Evolutionary conservation across 2,329 filamentous ascomycete species (phyloP), one percentile per base, ranked within the genome.

Genomic region (Fusarium sp.): DNA sequence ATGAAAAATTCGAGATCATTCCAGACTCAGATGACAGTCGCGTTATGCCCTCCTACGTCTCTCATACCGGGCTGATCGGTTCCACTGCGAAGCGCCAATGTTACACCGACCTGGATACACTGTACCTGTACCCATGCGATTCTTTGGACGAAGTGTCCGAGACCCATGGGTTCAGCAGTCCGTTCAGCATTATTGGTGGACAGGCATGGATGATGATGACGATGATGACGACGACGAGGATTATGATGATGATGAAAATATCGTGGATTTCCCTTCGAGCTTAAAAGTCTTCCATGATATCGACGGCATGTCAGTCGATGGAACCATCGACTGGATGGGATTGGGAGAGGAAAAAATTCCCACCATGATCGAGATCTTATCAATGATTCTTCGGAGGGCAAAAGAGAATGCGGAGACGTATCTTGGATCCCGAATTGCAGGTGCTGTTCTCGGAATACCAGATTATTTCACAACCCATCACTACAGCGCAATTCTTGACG

Each of bases 1-100:
- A 57, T 44, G 45, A 51, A 17, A 43, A 13, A 9, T 6, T 44
- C 6, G 45, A 50, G 21, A 57, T 57, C 15, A 57, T 57, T 17
- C 55, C 55, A 5, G 55, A 57, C 22, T n/a, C 26, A n/a, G 55
- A 57, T 34, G 55, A 45, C 26, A 33, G 6, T 14, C 24, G 26
- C 7, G 8, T 45, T 17, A 45, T 45, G 24, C 42, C 42, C 4
- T 45, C 42, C 6, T 31, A 31, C 19, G 42, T 45, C 24, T 45
- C 42, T 19, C 24, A 24, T 11, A 24, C 17, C 8, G 15, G 24
- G 14, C 19, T 31, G 3, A 45, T 45, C 17, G 24, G 24, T 5
- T 31, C 9, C 17, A 15, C 15, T 7, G 42, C 42, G 8, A 45
- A 28, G 8, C 13, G 3, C 6, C 42, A 28, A 26, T 28, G 22